Evolutionary conservation across 495 filamentous ascomycete genomes (phyloP).

Genomic region (Antarctomyces pellizariae): DNA sequence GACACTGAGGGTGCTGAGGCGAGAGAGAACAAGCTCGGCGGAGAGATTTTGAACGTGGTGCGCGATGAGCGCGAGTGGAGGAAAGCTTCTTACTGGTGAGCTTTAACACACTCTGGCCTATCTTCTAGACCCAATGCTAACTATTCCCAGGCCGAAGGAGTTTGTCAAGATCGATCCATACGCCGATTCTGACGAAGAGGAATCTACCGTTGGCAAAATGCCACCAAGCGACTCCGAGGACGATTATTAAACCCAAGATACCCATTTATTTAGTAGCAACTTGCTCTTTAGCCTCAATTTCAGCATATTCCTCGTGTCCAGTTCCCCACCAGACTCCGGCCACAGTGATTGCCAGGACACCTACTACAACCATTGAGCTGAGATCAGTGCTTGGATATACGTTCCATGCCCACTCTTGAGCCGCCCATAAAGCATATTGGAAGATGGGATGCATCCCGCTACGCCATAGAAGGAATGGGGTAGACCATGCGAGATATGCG

Average conservation of each 20-base stretch:
- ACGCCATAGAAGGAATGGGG: slow-evolving; percentile 77
- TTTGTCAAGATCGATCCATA: slow-evolving; percentile 41
- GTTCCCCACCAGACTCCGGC: slow-evolving; percentile 37
- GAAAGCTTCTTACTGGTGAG: slow-evolving; percentile 73
- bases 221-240: slow-evolving; percentile 48
- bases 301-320: slow-evolving; percentile 18
- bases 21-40: slow-evolving; percentile 54
- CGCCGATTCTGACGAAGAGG: slow-evolving; percentile 40
- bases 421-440: slow-evolving; percentile 49
- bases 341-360: slow-evolving; percentile 40
- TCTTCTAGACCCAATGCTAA: slow-evolving; percentile 7
- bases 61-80: slow-evolving; percentile 80
- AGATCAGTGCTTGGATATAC: slow-evolving; percentile 69
- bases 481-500: slow-evolving; percentile 75
- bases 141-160: slow-evolving; percentile 42
- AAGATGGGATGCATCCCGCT: slow-evolving; percentile 49
- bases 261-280: slow-evolving; percentile 8
- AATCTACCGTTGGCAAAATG: slow-evolving; percentile 61
- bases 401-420: slow-evolving; percentile 95
- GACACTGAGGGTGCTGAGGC: slow-evolving; percentile 39
- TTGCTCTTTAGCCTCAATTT: slow-evolving; percentile 9
- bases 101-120: slow-evolving; percentile 4
- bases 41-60: slow-evolving; percentile 85
- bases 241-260: slow-evolving; percentile 15
- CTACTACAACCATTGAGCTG: slow-evolving; percentile 62